phyloP scores from a whole-genome alignment of 2,329 filamentous ascomycete species.

The Celoporthe dispersa region DNA sequence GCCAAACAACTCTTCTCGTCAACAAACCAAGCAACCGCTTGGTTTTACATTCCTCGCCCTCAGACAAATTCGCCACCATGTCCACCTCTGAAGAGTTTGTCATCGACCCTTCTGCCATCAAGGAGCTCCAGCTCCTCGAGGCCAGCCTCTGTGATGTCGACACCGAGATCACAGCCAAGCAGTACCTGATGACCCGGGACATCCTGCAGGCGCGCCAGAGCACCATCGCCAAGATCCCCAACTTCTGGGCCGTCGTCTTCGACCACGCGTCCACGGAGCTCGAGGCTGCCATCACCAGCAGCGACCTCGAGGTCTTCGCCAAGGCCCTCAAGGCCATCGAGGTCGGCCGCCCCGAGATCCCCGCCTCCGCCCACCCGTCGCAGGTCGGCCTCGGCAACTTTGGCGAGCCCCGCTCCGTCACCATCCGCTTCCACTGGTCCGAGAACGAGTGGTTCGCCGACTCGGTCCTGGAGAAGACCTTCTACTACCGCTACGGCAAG shows the following conservation, averaged over 20 bases:
- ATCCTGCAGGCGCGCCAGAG: slow-evolving; percentile 62
- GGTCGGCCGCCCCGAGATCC: slow-evolving; percentile 51
- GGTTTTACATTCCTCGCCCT: neutral
- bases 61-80: neutral
- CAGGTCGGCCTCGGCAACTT: slow-evolving; percentile 39
- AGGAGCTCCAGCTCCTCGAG: slow-evolving; percentile 40
- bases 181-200: slow-evolving; percentile 38
- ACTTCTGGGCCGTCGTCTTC: slow-evolving; percentile 73
- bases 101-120: slow-evolving; percentile 39
- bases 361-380: slow-evolving; percentile 37
- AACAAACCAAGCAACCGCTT: neutral
- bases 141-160: slow-evolving; percentile 39
- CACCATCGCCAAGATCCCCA: slow-evolving; percentile 60
- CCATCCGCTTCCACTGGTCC: slow-evolving; percentile 58
- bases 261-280: slow-evolving; percentile 61
- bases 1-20: too few species aligned
- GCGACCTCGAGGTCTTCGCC: slow-evolving; percentile 63
- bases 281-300: slow-evolving; percentile 64
- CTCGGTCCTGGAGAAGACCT: slow-evolving; percentile 66
- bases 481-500: slow-evolving; percentile 65
- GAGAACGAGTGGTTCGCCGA: slow-evolving; percentile 67
- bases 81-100: slow-evolving; percentile 42
- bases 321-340: slow-evolving; percentile 59
- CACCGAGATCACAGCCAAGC: slow-evolving; percentile 40
- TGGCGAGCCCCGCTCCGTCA: slow-evolving; percentile 67